A percentile compares a stretch with the other conserved stretches of the same genome.
phyloP scores from a whole-genome alignment of 495 filamentous ascomycete genomes.

The Jackrogersella multiformis region DNA sequence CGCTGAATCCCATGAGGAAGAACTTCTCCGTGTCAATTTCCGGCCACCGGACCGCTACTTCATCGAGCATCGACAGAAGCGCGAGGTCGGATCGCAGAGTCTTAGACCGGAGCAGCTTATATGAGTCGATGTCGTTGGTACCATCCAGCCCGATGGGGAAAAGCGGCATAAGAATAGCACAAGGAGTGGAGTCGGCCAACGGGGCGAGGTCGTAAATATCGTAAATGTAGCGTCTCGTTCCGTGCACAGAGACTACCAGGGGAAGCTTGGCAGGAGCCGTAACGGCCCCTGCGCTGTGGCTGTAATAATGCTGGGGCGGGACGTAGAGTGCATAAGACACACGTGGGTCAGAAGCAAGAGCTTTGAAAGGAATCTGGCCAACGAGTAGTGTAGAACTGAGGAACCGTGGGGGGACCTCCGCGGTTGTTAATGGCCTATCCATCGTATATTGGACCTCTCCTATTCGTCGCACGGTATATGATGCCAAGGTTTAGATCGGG shows the following conservation, averaged over 20 bases:
- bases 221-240: constrained; percentile 30
- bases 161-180: constrained; percentile 38
- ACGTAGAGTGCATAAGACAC: constrained; percentile 43
- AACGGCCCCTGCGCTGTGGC: constrained; percentile 4
- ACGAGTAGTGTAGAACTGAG: constrained; percentile 37
- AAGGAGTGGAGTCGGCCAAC: constrained; percentile 34
- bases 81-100: constrained; percentile 37
- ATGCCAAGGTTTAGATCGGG: constrained; percentile 28
- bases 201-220: constrained; percentile 33
- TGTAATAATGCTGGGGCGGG: constrained; percentile 34
- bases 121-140: constrained; percentile 40
- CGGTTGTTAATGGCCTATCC: constrained; percentile 29
- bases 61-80: constrained; percentile 39
- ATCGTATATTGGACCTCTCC: constrained; percentile 16
- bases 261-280: constrained; percentile 35
- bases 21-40: constrained; percentile 43
- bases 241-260: constrained; percentile 39
- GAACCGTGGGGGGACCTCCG: constrained; percentile 32
- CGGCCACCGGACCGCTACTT: constrained; percentile 38
- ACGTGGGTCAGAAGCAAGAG: constrained; percentile 36
- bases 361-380: constrained; percentile 33
- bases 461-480: constrained; percentile 21
- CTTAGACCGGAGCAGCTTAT: constrained; percentile 35
- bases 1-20: constrained; percentile 44
- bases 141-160: constrained; percentile 42